phyloP scores from a whole-genome alignment of 164 flowering plant genomes.

The Cinnamomum chago region DNA sequence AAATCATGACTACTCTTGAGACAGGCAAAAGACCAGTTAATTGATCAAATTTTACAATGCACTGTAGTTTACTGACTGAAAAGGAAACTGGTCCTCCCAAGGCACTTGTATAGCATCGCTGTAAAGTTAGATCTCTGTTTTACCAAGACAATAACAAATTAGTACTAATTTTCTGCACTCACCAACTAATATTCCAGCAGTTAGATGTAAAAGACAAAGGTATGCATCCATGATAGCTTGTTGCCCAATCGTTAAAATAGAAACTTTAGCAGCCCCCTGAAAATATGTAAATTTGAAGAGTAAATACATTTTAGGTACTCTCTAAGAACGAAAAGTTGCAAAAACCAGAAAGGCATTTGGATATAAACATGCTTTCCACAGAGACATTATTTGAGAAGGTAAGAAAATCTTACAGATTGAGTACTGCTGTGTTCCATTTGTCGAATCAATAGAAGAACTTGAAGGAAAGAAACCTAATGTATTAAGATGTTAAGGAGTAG shows the following conservation, averaged over 20 bases:
- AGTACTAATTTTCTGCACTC: constrained; percentile 17
- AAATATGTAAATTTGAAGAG: constrained; percentile 4
- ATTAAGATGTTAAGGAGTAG: constrained; percentile 38
- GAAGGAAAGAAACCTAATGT: constrained; percentile 81
- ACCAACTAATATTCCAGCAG: constrained; percentile 97
- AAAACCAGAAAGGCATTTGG: neutral
- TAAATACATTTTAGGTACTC: neutral
- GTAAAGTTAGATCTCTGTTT: too few relatives aligned
- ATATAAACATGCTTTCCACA: neutral
- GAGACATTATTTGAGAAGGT: neutral
- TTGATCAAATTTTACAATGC: neutral
- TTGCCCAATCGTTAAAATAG: constrained; percentile 88
- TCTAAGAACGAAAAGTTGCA: neutral
- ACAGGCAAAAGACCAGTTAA: neutral
- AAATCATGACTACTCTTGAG: neutral
- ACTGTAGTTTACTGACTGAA: too few relatives aligned
- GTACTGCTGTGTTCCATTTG: constrained; percentile 99
- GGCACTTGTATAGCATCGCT: too few relatives aligned
- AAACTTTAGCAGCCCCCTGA: constrained; percentile 98
- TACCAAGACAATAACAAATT: neutral
- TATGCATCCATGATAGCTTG: constrained; percentile 99
- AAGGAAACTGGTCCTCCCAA: too few relatives aligned
- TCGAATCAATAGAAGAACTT: constrained; percentile 86
- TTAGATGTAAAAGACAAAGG: constrained; percentile 93
- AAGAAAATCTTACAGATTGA: constrained; percentile 67